Evolutionary conservation across 192 early-diverging fungal species (phyloP), one percentile per base, ranked within the genome.

Genomic region (Coemansia guatemalensis): DNA sequence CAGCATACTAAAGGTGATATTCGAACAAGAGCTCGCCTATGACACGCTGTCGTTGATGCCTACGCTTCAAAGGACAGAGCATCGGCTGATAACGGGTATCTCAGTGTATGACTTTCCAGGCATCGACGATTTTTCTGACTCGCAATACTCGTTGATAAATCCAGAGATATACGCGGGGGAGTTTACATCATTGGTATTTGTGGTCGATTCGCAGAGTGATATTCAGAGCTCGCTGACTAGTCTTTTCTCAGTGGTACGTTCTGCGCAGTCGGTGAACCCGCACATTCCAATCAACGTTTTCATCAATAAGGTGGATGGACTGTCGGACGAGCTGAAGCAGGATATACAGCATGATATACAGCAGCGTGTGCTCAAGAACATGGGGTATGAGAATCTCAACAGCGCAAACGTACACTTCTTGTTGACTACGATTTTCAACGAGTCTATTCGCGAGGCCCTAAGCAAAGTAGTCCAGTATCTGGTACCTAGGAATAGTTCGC

Each of bases 131-230:
- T 89, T 87, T 62, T 86, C 89, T 51, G 92, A 95, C 62, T 73
- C 82, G 14, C 82, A 84, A 22, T 89, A 64, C 65, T 66, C 20
- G 56, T 54, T 26, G 25, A 23, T 58, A 27, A 86, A 91, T 65
- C 78, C 88, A 3, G 73, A 78, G 51, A 75, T 85, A 17, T 90
- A 89, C 47, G 90, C 84, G 73, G 86, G 85, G 48, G 79, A 88
- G 57, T 79, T 83, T 24, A 90, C 91, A 12, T 88, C 90, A 3
- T 67, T 98, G 51, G 90, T 97, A 18, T 99, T 90, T 85, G 92
- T 99, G 41, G 89, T 99, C 60, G 96, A 99, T 78, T 90, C 95
- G 26, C 95, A 99, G 84, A 93, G 95, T 67, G 95, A 99, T 53
- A 88, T 90, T 61, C 82, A 85, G 33, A 88, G 90, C 33, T 86